Evolutionary conservation across 176 grass and related monocot genomes (phyloP), one percentile per base, ranked within the genome.

Genomic region (Puccinellia tenuiflora): DNA sequence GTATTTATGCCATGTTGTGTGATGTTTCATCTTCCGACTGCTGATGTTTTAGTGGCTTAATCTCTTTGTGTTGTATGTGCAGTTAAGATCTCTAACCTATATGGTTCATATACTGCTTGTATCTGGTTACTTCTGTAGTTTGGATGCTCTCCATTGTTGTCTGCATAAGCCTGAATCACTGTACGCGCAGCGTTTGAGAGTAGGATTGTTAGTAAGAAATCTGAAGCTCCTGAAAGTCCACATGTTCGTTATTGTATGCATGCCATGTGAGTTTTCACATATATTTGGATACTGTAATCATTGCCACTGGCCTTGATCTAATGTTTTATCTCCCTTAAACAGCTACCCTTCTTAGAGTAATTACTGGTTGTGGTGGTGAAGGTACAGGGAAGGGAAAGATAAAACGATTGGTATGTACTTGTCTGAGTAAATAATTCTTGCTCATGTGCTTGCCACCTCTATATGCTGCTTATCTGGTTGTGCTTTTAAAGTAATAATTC

Each of bases 361-460:
- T 99, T 56, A 99, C 96, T 84, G 96, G 93, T 35, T 92, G 89
- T 81, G 93, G 96, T 74, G 47, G 73, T 43, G 85, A 92, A 87
- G 96, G 86, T 83, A 88, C 88, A 24, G 91, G 96, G 63, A 95
- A 92, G 83, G 96, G 96, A 35, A 99, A 96, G 76, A 85, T 99
- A 68, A 99, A 96, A 64, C 68, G 54, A 65, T 47, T 89, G 80
- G 96, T 99, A 82, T 37, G 54, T 86, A 71, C 22, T 25, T 78
- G 10, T 75, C 17, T 43, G 22, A 77, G 18, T 29, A 39, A 5
- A 62, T 73, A 53, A 56, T 28, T 76, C 6, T 25, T 77, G 34
- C 16, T 71, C 48, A 43, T 21, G 22, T 82, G 39, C 29, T 73
- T 66, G 50, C 45, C 30, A 72, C 73, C 26, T 71, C 21, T 69